Percentiles rank a stretch among this genome's conserved stretches.
Evolutionary conservation across 2,329 filamentous ascomycete species (phyloP).

Genomic region (Aspergillus alliaceus): DNA sequence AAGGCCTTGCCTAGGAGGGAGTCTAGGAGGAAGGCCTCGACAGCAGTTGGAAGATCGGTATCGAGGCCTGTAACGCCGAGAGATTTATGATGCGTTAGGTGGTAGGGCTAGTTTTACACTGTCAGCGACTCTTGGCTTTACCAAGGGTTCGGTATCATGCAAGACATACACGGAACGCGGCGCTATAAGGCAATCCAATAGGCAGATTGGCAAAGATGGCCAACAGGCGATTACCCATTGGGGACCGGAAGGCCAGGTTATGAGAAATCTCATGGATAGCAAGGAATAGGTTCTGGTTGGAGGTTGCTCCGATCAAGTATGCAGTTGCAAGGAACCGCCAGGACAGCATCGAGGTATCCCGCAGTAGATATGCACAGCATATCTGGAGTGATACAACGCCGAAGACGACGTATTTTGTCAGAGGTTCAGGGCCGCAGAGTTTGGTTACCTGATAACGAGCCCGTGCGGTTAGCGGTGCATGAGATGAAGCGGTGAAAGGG

Average conservation of each 20-base stretch:
- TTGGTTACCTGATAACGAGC: constrained; percentile 73
- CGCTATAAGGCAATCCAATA: constrained; percentile 93
- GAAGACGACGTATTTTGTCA: constrained; percentile 90
- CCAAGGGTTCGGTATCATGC: neutral
- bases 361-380: constrained; percentile 72
- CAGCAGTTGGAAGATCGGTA: constrained; percentile 86
- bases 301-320: constrained; percentile 88
- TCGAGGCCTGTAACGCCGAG: constrained; percentile 95
- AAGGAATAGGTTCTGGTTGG: constrained; percentile 98
- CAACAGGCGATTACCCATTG: constrained; percentile 76
- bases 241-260: constrained; percentile 87
- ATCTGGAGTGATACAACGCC: constrained; percentile 82
- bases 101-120: constrained; percentile 69
- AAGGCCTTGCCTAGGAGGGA: constrained; percentile 93
- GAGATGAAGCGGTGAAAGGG: neutral
- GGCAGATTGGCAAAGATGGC: constrained; percentile 94
- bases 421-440: constrained; percentile 90
- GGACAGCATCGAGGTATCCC: constrained; percentile 75
- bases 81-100: constrained; percentile 98
- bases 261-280: constrained; percentile 99
- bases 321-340: constrained; percentile 82
- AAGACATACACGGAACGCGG: constrained; percentile 76
- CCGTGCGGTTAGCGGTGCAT: constrained; percentile 10
- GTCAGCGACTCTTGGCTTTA: neutral
- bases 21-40: constrained; percentile 91